These are phyloP conservation scores for Amanita jacksonii DNA, from an alignment of 768 basidiomycete species.

Conservation along the genomic window DNA sequence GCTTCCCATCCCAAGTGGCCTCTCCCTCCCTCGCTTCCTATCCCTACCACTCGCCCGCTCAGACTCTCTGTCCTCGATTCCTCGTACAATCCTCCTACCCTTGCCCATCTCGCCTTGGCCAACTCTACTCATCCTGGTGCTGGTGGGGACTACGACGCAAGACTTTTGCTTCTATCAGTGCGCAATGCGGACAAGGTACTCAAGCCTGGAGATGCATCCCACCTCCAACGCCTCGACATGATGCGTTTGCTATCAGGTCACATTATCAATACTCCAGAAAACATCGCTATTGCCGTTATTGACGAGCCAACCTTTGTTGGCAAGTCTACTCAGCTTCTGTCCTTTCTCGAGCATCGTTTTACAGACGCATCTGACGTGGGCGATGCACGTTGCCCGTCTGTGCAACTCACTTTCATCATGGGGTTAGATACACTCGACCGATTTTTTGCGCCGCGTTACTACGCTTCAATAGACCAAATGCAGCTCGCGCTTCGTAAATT, in stretches of 20 bases:
- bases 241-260: slow-evolving; percentile 60
- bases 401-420: slow-evolving; percentile 59
- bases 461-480: slow-evolving; percentile 50
- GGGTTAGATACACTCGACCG: slow-evolving; percentile 84
- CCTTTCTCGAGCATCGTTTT: slow-evolving; percentile 35
- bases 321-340: slow-evolving; percentile 55
- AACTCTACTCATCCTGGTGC: slow-evolving; percentile 27
- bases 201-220: slow-evolving; percentile 61
- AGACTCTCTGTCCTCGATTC: slow-evolving; percentile 77
- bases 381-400: slow-evolving; percentile 7
- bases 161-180: slow-evolving; percentile 71
- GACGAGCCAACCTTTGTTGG: slow-evolving; percentile 85
- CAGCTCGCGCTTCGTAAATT: slow-evolving; percentile 41
- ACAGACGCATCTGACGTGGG: slow-evolving; percentile 11
- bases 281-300: slow-evolving; percentile 72
- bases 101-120: slow-evolving; percentile 74
- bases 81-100: slow-evolving; percentile 88
- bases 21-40: slow-evolving; percentile 21
- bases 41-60: slow-evolving; percentile 18
- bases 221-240: slow-evolving; percentile 80
- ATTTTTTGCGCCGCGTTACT: slow-evolving; percentile 69
- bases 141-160: slow-evolving; percentile 50
- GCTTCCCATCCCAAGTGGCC: slow-evolving; percentile 61
- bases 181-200: slow-evolving; percentile 80
- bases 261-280: slow-evolving; percentile 24